Conservation (phyloP, 2,329 filamentous ascomycete genomes). For the Xylaria arbuscula region DNA sequence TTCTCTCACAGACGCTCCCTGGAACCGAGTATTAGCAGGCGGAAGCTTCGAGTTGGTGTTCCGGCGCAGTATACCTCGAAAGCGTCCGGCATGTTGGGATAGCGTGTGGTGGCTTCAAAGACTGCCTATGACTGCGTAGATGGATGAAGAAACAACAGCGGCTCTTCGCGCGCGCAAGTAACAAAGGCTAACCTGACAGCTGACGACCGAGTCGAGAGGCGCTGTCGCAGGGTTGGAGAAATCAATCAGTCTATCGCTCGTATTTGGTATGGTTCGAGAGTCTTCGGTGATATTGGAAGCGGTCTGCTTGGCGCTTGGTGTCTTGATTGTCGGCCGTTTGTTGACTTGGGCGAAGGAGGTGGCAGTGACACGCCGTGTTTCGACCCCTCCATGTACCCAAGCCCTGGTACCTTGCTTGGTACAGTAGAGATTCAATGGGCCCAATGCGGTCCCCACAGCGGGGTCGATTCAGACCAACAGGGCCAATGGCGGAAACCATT, state of each 20-base stretch:
- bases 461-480: slow-evolving; percentile 33
- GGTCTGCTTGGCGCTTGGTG: background rate
- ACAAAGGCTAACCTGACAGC: background rate
- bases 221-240: background rate
- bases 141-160: background rate
- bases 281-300: background rate
- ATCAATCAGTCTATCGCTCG: background rate
- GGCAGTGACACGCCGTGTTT: slow-evolving; percentile 7
- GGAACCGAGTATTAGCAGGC: slow-evolving; percentile 36
- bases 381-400: slow-evolving; percentile 13
- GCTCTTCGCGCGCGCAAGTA: slow-evolving; percentile 7
- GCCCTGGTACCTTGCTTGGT: slow-evolving; percentile 13
- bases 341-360: slow-evolving; percentile 24
- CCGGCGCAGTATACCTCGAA: slow-evolving; percentile 47
- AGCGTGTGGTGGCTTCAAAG: background rate
- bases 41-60: background rate
- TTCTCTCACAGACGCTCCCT: slow-evolving; percentile 89
- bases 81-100: slow-evolving; percentile 47
- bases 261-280: background rate
- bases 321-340: background rate
- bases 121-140: background rate
- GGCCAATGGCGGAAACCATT: slow-evolving; percentile 42
- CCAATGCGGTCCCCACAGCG: slow-evolving; percentile 29
- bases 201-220: background rate
- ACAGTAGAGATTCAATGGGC: background rate